Evolutionary conservation across 768 basidiomycete species (phyloP), one percentile per base, ranked within the genome.

Genomic region (Tulasnella sp.): DNA sequence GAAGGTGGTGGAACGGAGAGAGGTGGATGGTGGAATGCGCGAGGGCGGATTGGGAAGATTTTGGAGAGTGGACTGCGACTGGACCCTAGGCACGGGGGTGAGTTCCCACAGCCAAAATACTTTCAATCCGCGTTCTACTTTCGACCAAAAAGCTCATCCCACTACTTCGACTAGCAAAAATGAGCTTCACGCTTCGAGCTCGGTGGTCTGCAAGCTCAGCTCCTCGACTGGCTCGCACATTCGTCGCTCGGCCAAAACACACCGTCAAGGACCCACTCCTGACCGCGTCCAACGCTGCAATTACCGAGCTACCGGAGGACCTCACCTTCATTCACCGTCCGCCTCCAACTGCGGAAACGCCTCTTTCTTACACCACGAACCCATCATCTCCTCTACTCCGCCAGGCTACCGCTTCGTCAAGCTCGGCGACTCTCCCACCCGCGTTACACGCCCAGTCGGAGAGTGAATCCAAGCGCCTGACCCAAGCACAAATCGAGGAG

Each of bases 281-380:
- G 10, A 81, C 73, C 37, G 77, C 80, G 81, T 44, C 78, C 75
- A 75, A 81, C 77, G 69, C 81, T 73, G 80, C 9, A 75, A 80
- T 61, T 46, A 74, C 79, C 39, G 87, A 88, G 32, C 42, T 80
- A 77, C 85, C 87, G 79, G 83, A 79, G 32, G 79, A 80, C 29
- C 77, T 94, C 77, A 92, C 92, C 0, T 95, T 95, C 83, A 90
- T 95, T 78, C 92, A 93, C 83, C 90, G 94, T 61, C 92, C 92
- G n/a, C 94, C 93, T 0, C 92, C 93, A 0, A 89, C 91, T 13
- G 88, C 90, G 13, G 91, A 92, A 11, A 87, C 93, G 23, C 93
- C 93, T 3, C 85, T 87, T 79, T 95, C 93, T 26, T 88, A 90
- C 77, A 91, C 89, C 6, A 89, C 89, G 6, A 86, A 87, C 11